phyloP scores from a whole-genome alignment of 176 grass and related monocot species.

The Stipa capillata region DNA sequence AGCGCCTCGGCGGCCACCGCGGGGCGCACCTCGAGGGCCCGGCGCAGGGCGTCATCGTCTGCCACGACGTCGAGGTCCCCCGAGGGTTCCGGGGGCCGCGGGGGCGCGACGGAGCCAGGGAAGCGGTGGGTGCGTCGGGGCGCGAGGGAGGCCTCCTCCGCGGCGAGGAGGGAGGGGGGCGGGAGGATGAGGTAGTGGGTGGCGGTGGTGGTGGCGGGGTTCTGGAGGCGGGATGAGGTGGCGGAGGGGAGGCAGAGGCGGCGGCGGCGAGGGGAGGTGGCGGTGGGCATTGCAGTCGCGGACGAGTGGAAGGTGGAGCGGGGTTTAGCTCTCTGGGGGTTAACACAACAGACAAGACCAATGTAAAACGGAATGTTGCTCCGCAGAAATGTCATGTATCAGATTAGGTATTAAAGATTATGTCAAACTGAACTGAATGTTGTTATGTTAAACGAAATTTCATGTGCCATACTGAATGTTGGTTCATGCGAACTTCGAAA shows the following conservation, averaged over 20 bases:
- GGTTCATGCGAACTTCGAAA: constrained; percentile 2
- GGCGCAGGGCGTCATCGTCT: constrained; percentile 43
- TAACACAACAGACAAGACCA: background rate
- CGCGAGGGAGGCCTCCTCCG: constrained; percentile 59
- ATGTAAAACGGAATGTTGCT: background rate
- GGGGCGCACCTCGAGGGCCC: constrained; percentile 72
- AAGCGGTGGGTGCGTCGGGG: constrained; percentile 57
- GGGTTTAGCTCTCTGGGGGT: background rate
- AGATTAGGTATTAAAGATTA: background rate
- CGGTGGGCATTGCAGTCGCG: constrained; percentile 28
- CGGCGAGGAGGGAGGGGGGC: constrained; percentile 42
- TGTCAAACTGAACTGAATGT: background rate
- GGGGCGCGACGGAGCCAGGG: constrained; percentile 59
- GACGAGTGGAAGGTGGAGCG: constrained; percentile 14
- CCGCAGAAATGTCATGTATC: background rate
- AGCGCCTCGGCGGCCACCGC: constrained; percentile 53
- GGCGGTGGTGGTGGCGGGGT: constrained; percentile 16
- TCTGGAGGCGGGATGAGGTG: constrained; percentile 44
- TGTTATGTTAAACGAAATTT: background rate
- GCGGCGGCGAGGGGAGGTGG: constrained; percentile 5
- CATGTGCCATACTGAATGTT: background rate
- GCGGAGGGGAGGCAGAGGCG: background rate
- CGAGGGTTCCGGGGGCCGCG: background rate
- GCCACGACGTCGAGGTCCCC: background rate
- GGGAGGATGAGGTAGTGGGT: constrained; percentile 20